Conservation (phyloP, 169 alveolate species). For the Condylostoma magnum region DNA sequence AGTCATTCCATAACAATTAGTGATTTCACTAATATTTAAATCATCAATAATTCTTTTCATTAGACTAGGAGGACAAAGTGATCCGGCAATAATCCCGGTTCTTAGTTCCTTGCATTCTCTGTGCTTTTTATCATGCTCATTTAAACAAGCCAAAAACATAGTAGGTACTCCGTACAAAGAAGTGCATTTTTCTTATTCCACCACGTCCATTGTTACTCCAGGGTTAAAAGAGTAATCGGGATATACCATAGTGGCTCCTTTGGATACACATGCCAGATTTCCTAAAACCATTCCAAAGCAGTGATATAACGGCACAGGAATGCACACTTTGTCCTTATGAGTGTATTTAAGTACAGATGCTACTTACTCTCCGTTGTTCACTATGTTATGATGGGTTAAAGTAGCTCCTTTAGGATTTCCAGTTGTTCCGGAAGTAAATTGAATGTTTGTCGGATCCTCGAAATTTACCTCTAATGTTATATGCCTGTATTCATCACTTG, state of each 20-base stretch:
- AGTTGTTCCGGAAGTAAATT: slow-evolving; percentile 85
- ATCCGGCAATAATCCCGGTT: slow-evolving; percentile 70
- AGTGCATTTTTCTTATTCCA: slow-evolving; percentile 51
- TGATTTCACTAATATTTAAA: slow-evolving; percentile 38
- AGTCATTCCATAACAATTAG: slow-evolving; percentile 67
- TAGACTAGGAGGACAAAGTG: slow-evolving; percentile 56
- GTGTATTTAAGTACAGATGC: slow-evolving; percentile 42
- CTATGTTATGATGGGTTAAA: slow-evolving; percentile 60
- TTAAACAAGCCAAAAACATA: slow-evolving; percentile 58
- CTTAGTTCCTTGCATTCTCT: slow-evolving; percentile 35
- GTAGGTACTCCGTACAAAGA: slow-evolving; percentile 78
- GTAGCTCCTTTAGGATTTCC: slow-evolving; percentile 84
- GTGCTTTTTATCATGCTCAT: slow-evolving; percentile 45
- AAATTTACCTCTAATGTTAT: slow-evolving; percentile 48
- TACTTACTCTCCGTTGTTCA: slow-evolving; percentile 52
- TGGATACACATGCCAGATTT: slow-evolving; percentile 54
- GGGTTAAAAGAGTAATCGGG: slow-evolving; percentile 66
- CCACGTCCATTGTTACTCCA: slow-evolving; percentile 41
- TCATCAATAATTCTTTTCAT: slow-evolving; percentile 47
- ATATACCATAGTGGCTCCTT: slow-evolving; percentile 58
- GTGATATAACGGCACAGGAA: slow-evolving; percentile 74
- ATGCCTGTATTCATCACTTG: slow-evolving; percentile 21
- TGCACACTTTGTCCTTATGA: slow-evolving; percentile 36
- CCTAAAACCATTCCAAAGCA: slow-evolving; percentile 82
- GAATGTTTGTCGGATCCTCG: slow-evolving; percentile 72